Base-by-base conservation (phyloP, 495 filamentous ascomycete genomes). In the Ramalina intermedia region DNA sequence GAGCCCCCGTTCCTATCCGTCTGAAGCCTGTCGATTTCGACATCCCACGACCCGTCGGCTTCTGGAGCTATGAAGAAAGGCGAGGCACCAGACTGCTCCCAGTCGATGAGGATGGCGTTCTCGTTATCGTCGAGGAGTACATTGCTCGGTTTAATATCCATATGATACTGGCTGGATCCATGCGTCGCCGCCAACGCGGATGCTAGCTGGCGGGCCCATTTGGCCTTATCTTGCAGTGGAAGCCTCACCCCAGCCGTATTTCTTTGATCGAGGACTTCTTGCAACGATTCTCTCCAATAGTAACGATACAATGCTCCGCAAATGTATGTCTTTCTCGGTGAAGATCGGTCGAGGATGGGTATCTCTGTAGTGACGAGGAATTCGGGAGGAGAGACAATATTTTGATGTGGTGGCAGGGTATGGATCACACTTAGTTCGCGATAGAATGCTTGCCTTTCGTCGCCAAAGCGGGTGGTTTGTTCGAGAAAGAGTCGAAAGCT, bases 71-170 rank as follows among this genome's bases (percentile, higher is more conserved):
- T 37, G 17, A 46, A 50, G 18, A 21, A 58, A 13, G 17, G 17
- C 2, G 52, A 12, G n/a, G 58, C 58, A 23, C 47, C 56, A 42
- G 47, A 48, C 45, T 60, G 49, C 41, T 58, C 53, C 55, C 56
- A 58, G 24, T 60, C 53, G 27, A 58, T 60, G 3, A 60, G 45
- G 14, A 62, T 17, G 20, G 55, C 36, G 45, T 60, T 53, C 39
- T 51, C 12, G 14, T 48, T 23, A 11, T 37, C 44, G 47, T 61
- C 47, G 0, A 62, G 37, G 41, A 62, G 42, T 26, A 62, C 27
- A 46, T 58, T 62, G 33, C 51, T 43, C 2, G 54, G 51, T 50
- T 60, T 62, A 27, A 62, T 51, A 40, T 62, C 54, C 26, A 58
- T 53, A 27, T 61, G 49, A n/a, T 24, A 59, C 1, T 51, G 57